These are phyloP conservation scores for Porodaedalea pini DNA, from an alignment of 1,284 basidiomycete genomes.

Conservation along the genomic window DNA sequence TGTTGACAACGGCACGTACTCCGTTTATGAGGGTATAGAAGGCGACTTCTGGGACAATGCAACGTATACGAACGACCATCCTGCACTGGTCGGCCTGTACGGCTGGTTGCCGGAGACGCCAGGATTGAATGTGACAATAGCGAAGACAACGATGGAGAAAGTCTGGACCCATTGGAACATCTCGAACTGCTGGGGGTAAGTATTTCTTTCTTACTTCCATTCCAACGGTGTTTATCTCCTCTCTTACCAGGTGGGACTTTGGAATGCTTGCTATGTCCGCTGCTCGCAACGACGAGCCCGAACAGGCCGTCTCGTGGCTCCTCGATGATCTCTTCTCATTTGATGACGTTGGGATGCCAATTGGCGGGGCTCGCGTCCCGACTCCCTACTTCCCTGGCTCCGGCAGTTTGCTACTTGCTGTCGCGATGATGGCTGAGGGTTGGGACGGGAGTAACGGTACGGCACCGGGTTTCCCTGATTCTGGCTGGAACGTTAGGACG, in stretches of 20 bases:
- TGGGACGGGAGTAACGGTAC: conserved; percentile 46
- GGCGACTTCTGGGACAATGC: conserved; percentile 50
- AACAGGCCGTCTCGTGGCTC: conserved; percentile 52
- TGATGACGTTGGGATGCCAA: conserved; percentile 58
- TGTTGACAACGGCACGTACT: conserved; percentile 46
- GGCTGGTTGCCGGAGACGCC: conserved; percentile 55
- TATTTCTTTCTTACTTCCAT: conserved; percentile 7
- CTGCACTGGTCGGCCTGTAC: conserved; percentile 51
- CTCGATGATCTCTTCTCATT: conserved; percentile 52
- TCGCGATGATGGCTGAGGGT: conserved; percentile 55
- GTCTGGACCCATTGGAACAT: conserved; percentile 55
- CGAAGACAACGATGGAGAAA: conserved; percentile 49
- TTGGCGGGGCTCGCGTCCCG: conserved; percentile 54
- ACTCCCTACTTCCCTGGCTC: conserved; percentile 61
- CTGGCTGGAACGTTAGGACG: conserved; percentile 43
- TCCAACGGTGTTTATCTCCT: background rate
- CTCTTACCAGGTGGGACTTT: conserved; percentile 50
- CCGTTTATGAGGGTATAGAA: conserved; percentile 53
- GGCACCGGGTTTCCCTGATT: conserved; percentile 47
- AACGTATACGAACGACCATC: conserved; percentile 54
- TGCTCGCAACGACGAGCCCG: conserved; percentile 47
- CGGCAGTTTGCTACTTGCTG: conserved; percentile 47
- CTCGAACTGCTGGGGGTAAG: conserved; percentile 53
- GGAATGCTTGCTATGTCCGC: conserved; percentile 62
- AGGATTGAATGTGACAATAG: conserved; percentile 43